Evolutionary conservation across 441 rosid genomes (phyloP).

Genomic region (Pelargonium fulgidum): DNA sequence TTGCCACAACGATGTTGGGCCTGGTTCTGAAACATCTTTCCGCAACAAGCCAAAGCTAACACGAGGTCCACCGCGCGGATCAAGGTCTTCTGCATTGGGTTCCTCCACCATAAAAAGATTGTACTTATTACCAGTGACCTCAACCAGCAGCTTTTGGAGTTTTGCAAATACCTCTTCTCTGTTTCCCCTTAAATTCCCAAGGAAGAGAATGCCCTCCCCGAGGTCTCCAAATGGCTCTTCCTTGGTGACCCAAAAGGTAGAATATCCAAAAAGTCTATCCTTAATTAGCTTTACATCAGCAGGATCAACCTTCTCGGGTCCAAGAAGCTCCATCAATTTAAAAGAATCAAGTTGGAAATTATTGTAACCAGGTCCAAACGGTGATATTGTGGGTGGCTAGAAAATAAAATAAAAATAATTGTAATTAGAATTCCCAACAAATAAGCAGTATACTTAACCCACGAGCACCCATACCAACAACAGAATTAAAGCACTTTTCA

Average conservation of each 20-base stretch:
- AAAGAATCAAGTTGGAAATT: conserved; percentile 86
- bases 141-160: conserved; percentile 60
- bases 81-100: conserved; percentile 85
- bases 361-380: conserved; percentile 57
- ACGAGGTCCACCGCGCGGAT: conserved; percentile 95
- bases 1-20: conserved; percentile 96
- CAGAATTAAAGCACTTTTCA: too few relatives aligned
- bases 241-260: conserved; percentile 98
- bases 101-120: conserved; percentile 95
- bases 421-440: too few relatives aligned
- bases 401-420: too few relatives aligned
- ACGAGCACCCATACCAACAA: too few relatives aligned
- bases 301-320: conserved; percentile 94
- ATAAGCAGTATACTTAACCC: too few relatives aligned
- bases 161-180: conserved; percentile 77
- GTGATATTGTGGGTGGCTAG: conserved; percentile 55
- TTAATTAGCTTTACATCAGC: conserved; percentile 73
- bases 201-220: conserved; percentile 86
- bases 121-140: conserved; percentile 63
- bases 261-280: conserved; percentile 80
- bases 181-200: conserved; percentile 81
- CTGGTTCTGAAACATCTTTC: conserved; percentile 95
- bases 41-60: conserved; percentile 89
- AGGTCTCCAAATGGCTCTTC: conserved; percentile 96
- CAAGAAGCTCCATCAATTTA: conserved; percentile 93